Conservation (phyloP, 1,139 yeast genomes). For the Blastobotrys aristatus region DNA sequence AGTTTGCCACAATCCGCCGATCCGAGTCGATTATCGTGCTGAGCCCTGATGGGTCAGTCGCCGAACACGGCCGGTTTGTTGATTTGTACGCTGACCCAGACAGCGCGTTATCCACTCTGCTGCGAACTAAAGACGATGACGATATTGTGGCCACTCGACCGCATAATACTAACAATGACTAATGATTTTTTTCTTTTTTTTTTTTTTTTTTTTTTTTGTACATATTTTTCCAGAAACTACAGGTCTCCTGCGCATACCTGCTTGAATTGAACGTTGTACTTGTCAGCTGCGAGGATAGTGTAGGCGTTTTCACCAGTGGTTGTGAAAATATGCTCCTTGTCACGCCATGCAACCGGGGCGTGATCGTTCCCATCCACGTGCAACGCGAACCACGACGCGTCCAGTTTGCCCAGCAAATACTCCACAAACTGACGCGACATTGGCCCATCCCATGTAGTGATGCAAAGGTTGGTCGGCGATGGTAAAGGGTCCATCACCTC, state of each 20-base stretch:
- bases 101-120: slow-evolving; percentile 65
- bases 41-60: slow-evolving; percentile 70
- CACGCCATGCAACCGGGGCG: slow-evolving; percentile 31
- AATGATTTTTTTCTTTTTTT: slow-evolving; percentile 2
- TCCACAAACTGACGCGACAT: slow-evolving; percentile 9
- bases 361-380: slow-evolving; percentile 29
- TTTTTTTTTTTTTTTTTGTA: not conserved
- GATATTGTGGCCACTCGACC: slow-evolving; percentile 9
- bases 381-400: slow-evolving; percentile 22
- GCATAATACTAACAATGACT: slow-evolving; percentile 1
- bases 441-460: slow-evolving; percentile 14
- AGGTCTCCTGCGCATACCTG: not conserved
- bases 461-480: slow-evolving; percentile 3
- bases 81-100: slow-evolving; percentile 56
- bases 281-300: slow-evolving; percentile 17
- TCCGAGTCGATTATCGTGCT: slow-evolving; percentile 80
- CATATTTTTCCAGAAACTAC: too few species aligned
- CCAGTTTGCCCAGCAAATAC: not conserved
- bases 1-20: slow-evolving; percentile 80
- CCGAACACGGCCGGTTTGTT: slow-evolving; percentile 73
- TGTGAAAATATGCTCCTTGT: slow-evolving; percentile 23
- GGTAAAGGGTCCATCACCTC: slow-evolving; percentile 15
- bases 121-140: slow-evolving; percentile 39
- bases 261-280: not conserved
- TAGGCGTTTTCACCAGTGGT: slow-evolving; percentile 26